Conservation (phyloP, 148 eudicot genomes). For the Camellia sinensis region DNA sequence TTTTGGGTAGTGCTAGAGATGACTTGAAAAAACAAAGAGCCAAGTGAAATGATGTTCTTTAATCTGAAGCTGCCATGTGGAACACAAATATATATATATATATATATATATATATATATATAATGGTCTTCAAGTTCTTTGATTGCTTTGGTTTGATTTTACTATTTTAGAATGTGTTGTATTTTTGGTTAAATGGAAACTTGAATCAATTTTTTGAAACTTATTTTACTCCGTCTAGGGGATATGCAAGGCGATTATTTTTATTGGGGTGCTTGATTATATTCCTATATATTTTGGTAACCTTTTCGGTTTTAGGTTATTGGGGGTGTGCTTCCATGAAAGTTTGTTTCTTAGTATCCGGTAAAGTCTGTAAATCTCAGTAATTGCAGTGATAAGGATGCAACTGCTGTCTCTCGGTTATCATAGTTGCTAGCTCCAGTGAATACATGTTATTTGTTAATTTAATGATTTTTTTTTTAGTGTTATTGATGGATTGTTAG, state of each 20-base stretch:
- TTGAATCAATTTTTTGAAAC: background rate
- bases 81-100: no score
- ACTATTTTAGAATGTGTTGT: no score
- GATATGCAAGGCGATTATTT: background rate
- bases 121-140: no score
- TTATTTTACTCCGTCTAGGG: background rate
- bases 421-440: background rate
- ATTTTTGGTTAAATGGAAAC: background rate
- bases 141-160: no score
- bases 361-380: background rate
- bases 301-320: background rate
- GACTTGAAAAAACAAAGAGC: no score
- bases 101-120: no score
- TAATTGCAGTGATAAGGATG: background rate
- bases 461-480: background rate
- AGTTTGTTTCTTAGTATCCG: background rate
- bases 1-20: no score
- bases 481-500: background rate
- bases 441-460: no score
- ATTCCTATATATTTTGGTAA: background rate
- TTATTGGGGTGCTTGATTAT: background rate
- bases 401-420: background rate
- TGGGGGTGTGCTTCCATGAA: background rate
- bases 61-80: no score
- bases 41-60: no score